Evolutionary conservation across 192 early-diverging fungal genomes (phyloP), one percentile per base, ranked within the genome.

Genomic region (Tieghemiomyces parasiticus): DNA sequence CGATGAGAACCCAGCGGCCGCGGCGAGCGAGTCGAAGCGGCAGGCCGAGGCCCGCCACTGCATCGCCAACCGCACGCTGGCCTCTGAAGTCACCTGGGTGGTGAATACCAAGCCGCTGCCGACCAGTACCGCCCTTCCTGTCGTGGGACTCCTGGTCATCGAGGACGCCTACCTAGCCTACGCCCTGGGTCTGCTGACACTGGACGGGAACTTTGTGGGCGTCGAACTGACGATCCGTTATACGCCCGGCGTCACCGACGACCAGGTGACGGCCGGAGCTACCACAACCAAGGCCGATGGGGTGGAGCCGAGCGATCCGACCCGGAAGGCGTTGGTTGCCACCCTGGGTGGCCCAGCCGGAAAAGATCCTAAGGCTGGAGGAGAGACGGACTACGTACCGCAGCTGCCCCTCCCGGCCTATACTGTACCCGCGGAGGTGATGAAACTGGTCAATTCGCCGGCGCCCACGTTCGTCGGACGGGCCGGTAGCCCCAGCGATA

Each of bases 151-250:
- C 22, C 22, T 50, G 49, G 55, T 38, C 32, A 6, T 58, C 28
- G 35, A 58, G 19, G 55, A 58, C 33, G 32, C 35, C 24, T 58
- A 58, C 35, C 55, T 58, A 10, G 34, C 55, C 32, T 58, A 58
- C n/a, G 26, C 55, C 9, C n/a, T 58, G 10, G 33, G 26, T 16
- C 16, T 58, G 32, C 24, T 58, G 55, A 58, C 55, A 4, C 55
- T 20, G 4, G 13, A n/a, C 19, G 19, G 22, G 28, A n/a, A 58
- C 19, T 58, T 58, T 34, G 33, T 58, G n/a, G 55, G 55, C 31
- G 19, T 58, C 4, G 55, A 58, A 34, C 26, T 58, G 35, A 24
- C 24, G 4, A n/a, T 58, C 13, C 55, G 55, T 38, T 58, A 35
- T 30, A 35, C n/a, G 19, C 14, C 55, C 9, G 34, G n/a, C n/a